Percentiles rank a stretch among this genome's conserved stretches.
Conservation (phyloP, 495 filamentous ascomycete genomes). For the Penicillium ucsense region DNA sequence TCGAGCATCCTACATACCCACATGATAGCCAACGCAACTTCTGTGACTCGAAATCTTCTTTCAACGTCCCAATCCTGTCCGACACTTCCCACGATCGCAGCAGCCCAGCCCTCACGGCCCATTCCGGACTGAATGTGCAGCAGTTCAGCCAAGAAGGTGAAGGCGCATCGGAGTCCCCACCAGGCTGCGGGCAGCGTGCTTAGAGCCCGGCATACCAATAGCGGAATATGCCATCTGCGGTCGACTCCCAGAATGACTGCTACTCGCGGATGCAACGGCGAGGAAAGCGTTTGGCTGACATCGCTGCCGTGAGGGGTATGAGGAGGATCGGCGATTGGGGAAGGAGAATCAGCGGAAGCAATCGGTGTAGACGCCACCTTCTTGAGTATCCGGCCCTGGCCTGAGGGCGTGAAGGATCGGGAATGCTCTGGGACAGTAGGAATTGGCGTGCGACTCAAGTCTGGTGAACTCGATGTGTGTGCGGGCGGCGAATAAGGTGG, state of each 20-base stretch:
- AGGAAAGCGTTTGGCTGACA: slow-evolving; percentile 20
- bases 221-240: slow-evolving; percentile 51
- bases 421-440: slow-evolving; percentile 6
- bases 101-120: slow-evolving; percentile 36
- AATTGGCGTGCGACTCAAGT: slow-evolving; percentile 17
- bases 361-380: slow-evolving; percentile 21
- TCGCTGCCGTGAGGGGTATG: slow-evolving; percentile 27
- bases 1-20: slow-evolving; percentile 53
- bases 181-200: slow-evolving; percentile 49
- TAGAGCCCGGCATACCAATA: slow-evolving; percentile 51
- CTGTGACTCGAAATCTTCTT: slow-evolving; percentile 56
- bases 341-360: slow-evolving; percentile 23
- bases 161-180: slow-evolving; percentile 53
- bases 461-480: slow-evolving; percentile 17
- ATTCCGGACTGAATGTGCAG: slow-evolving; percentile 38
- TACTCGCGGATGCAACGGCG: slow-evolving; percentile 50
- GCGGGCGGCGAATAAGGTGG: slow-evolving; percentile 25
- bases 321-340: slow-evolving; percentile 26
- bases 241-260: slow-evolving; percentile 56
- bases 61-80: slow-evolving; percentile 43
- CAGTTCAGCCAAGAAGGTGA: slow-evolving; percentile 49
- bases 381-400: slow-evolving; percentile 15
- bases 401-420: slow-evolving; percentile 3
- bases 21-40: slow-evolving; percentile 70
- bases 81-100: slow-evolving; percentile 37